Evolutionary conservation across 257 asterid species (phyloP).

Genomic region (Pogostemon cablin): DNA sequence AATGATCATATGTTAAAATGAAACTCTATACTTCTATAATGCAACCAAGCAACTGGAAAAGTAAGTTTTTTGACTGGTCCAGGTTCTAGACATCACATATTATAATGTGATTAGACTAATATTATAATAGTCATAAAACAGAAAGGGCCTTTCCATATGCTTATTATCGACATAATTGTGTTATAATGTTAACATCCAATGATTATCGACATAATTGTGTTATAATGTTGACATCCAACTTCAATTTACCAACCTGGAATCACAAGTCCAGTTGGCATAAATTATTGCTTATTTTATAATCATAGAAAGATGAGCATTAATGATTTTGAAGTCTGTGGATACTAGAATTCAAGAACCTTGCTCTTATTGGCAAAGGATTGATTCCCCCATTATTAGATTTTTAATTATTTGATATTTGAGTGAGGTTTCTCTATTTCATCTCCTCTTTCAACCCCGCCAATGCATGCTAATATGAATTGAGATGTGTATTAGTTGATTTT

Average conservation of each 20-base stretch:
- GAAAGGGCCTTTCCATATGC: constrained; percentile 24
- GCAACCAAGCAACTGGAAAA: constrained; percentile 17
- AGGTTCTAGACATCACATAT: constrained; percentile 2
- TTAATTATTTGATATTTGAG: background rate
- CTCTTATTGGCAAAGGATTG: constrained; percentile 15
- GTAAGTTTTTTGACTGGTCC: constrained; percentile 21
- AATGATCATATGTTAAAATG: too few relatives aligned
- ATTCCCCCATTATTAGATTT: background rate
- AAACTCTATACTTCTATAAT: background rate
- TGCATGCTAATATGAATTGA: background rate
- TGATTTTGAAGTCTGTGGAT: constrained; percentile 13
- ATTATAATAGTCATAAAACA: background rate
- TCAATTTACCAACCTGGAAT: constrained; percentile 27
- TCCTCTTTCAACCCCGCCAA: background rate
- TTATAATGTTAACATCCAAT: constrained; percentile 19
- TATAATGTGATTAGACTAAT: constrained; percentile 1
- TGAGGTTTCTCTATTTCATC: background rate
- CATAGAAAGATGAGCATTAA: constrained; percentile 20
- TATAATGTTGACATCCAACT: constrained; percentile 19
- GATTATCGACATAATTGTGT: constrained; percentile 10
- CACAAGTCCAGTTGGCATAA: constrained; percentile 19
- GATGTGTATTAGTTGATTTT: background rate
- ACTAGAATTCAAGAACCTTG: background rate
- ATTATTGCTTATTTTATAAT: constrained; percentile 21
- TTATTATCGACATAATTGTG: constrained; percentile 15